Conservation (phyloP, 768 basidiomycete species). For the Symmetrospora coprosmae region DNA sequence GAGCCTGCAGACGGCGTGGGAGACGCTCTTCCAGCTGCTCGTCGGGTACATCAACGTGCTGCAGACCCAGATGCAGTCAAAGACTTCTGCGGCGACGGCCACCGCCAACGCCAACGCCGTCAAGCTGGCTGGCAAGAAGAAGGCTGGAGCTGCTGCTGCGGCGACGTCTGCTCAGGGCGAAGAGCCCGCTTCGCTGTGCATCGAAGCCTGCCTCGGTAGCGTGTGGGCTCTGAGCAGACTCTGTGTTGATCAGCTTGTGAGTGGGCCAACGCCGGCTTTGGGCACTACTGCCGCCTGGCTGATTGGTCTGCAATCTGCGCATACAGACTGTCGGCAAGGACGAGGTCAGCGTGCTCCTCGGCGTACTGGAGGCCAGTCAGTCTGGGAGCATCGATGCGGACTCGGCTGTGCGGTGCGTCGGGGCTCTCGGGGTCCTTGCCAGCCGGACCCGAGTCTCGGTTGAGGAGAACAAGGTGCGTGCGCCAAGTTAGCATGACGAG, state of each 20-base stretch:
- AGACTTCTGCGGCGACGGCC: neutral
- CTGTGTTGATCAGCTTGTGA: slow-evolving; percentile 13
- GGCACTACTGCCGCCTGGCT: neutral
- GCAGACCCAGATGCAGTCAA: neutral
- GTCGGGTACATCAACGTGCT: neutral
- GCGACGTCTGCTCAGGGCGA: neutral
- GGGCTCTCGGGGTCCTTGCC: slow-evolving; percentile 37
- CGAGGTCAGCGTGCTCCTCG: slow-evolving; percentile 32
- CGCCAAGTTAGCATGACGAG: neutral
- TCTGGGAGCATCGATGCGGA: slow-evolving; percentile 25
- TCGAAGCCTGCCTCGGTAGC: slow-evolving; percentile 10
- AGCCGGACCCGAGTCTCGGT: slow-evolving; percentile 32
- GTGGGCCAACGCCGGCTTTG: neutral
- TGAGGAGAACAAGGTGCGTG: slow-evolving; percentile 38
- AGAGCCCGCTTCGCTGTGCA: neutral
- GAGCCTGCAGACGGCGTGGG: slow-evolving; percentile 5
- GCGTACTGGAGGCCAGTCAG: slow-evolving; percentile 25
- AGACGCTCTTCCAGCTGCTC: slow-evolving; percentile 11
- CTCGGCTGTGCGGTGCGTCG: slow-evolving; percentile 32
- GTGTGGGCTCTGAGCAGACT: slow-evolving; percentile 4
- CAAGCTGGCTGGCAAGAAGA: neutral
- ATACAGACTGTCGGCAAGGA: slow-evolving; percentile 26
- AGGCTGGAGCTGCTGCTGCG: too few relatives aligned
- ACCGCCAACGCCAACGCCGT: neutral
- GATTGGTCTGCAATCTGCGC: neutral